A percentile compares a stretch with the other conserved stretches of the same genome.
Conservation (phyloP, 1,284 basidiomycete genomes). For the Boletellus deceptivus region DNA sequence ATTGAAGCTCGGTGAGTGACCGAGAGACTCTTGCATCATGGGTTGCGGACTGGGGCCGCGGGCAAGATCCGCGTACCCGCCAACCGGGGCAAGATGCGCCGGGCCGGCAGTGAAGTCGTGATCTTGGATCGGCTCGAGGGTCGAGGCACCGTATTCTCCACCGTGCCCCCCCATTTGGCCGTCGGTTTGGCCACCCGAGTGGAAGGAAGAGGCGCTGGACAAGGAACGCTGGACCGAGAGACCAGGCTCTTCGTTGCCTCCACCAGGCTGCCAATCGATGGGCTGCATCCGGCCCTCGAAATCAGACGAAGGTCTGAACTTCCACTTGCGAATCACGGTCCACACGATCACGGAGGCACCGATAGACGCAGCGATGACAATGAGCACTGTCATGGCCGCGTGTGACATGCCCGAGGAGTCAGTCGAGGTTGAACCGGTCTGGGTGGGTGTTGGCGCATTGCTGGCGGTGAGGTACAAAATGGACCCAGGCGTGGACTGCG, state of each 20-base stretch:
- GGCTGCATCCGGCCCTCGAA: conserved; percentile 84
- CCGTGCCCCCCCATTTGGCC: conserved; percentile 34
- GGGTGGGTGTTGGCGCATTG: conserved; percentile 22
- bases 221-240: conserved; percentile 51
- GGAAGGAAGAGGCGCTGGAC: conserved; percentile 68
- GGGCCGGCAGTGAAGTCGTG: conserved; percentile 82
- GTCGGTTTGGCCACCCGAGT: conserved; percentile 53
- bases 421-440: conserved; percentile 20
- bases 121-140: conserved; percentile 51
- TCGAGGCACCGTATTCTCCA: conserved; percentile 24
- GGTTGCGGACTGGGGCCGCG: conserved; percentile 62
- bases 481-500: conserved; percentile 22
- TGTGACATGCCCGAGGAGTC: conserved; percentile 44
- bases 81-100: conserved; percentile 56
- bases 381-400: conserved; percentile 67
- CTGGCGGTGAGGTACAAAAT: conserved; percentile 16
- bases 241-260: conserved; percentile 45
- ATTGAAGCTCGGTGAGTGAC: conserved; percentile 44
- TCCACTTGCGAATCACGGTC: conserved; percentile 91
- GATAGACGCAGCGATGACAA: conserved; percentile 66
- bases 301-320: conserved; percentile 74
- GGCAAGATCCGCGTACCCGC: conserved; percentile 76
- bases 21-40: conserved; percentile 56
- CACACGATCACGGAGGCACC: conserved; percentile 71
- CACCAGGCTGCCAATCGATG: conserved; percentile 76